A percentile compares a stretch with the other conserved stretches of the same genome.
phyloP scores from a whole-genome alignment of 129 eudicot genomes.

The Smallanthus sonchifolius region DNA sequence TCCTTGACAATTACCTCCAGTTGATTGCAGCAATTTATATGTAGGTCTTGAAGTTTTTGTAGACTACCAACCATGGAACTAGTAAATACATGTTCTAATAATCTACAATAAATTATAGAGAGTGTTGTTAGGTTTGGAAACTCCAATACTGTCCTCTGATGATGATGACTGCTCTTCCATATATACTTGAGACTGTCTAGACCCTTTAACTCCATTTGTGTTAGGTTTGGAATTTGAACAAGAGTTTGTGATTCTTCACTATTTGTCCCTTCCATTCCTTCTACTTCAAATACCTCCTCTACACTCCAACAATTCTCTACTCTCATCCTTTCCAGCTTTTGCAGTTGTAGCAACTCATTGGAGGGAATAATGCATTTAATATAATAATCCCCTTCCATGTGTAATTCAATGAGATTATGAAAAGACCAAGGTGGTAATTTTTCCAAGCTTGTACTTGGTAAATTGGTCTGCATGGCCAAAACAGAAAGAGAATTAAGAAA shows the following conservation, averaged over 20 bases:
- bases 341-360: not conserved
- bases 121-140: not conserved
- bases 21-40: not conserved
- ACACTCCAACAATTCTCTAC: not conserved
- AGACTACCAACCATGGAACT: not conserved
- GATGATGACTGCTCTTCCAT: not conserved
- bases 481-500: not conserved
- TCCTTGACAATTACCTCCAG: not conserved
- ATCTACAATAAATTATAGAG: not conserved
- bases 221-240: not conserved
- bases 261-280: not conserved
- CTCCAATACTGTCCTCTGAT: not conserved
- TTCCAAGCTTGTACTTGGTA: not conserved
- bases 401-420: not conserved
- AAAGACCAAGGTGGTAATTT: not conserved
- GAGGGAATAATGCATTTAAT: not conserved
- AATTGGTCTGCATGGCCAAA: not conserved
- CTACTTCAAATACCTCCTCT: not conserved
- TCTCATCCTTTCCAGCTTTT: not conserved
- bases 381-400: not conserved
- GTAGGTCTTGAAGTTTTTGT: not conserved
- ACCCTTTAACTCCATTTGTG: not conserved
- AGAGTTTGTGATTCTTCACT: not conserved
- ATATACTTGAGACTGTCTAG: not conserved
- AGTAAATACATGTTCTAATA: not conserved